These are phyloP conservation scores for Cryptosporidium xiaoi DNA, from an alignment of 169 alveolate genomes.

Conservation along the genomic window DNA sequence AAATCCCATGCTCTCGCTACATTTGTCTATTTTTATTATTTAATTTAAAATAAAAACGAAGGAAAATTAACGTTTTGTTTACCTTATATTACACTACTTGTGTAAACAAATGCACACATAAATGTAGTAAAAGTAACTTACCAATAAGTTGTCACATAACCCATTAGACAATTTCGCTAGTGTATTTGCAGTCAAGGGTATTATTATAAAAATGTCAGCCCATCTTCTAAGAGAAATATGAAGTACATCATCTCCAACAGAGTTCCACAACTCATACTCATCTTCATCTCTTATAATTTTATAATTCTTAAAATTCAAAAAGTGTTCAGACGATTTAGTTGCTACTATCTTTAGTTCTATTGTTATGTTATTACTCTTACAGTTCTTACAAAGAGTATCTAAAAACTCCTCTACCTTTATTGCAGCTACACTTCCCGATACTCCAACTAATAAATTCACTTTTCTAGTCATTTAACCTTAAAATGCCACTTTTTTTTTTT, in stretches of 20 bases:
- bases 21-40: conserved; percentile 82
- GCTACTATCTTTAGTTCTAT: conserved; percentile 80
- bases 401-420: conserved; percentile 84
- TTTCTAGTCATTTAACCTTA: neutral
- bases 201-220: conserved; percentile 89
- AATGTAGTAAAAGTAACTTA: conserved; percentile 32
- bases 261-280: conserved; percentile 84
- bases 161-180: conserved; percentile 91
- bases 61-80: neutral
- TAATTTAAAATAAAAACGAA: neutral
- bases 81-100: too few species aligned
- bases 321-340: conserved; percentile 78
- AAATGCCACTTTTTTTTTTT: neutral
- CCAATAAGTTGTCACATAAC: conserved; percentile 91
- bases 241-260: conserved; percentile 81
- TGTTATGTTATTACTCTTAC: conserved; percentile 24
- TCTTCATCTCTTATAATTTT: conserved; percentile 75
- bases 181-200: conserved; percentile 95
- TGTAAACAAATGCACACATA: neutral
- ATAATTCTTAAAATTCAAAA: conserved; percentile 58
- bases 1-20: conserved; percentile 93
- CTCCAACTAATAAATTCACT: conserved; percentile 82
- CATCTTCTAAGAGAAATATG: conserved; percentile 89
- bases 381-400: conserved; percentile 64
- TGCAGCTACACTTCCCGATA: conserved; percentile 91